Conservation (phyloP, 768 basidiomycete genomes). For the Xerocomus potaroensis region DNA sequence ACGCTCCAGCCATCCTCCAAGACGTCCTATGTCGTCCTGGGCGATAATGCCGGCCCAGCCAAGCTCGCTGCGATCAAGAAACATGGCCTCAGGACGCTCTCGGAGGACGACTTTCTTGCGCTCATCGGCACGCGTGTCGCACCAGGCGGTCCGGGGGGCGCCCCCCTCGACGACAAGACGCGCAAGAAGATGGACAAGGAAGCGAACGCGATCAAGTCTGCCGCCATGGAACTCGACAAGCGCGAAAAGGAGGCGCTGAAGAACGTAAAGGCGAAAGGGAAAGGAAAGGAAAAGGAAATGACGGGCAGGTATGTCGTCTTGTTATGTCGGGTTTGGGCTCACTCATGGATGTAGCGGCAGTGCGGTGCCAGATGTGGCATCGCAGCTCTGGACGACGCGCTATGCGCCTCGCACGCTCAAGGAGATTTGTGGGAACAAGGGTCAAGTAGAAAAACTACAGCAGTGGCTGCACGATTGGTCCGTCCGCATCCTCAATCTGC, state of each 20-base stretch:
- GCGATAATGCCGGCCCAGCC: slow-evolving; percentile 80
- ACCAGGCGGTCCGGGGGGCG: slow-evolving; percentile 31
- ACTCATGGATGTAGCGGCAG: slow-evolving; percentile 13
- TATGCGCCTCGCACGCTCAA: slow-evolving; percentile 88
- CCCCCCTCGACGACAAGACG: slow-evolving; percentile 68
- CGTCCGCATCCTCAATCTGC: slow-evolving; percentile 13
- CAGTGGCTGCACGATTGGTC: slow-evolving; percentile 89
- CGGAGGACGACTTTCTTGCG: slow-evolving; percentile 83
- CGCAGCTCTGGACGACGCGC: slow-evolving; percentile 91
- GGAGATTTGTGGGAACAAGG: slow-evolving; percentile 95
- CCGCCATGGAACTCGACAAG: slow-evolving; percentile 75
- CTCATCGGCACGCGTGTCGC: slow-evolving; percentile 74
- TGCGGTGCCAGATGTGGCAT: slow-evolving; percentile 39
- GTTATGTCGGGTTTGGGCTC: background rate
- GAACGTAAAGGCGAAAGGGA: slow-evolving; percentile 29
- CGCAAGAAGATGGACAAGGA: slow-evolving; percentile 80
- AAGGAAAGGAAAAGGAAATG: slow-evolving; percentile 8
- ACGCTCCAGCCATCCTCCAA: slow-evolving; percentile 84
- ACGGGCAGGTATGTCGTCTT: slow-evolving; percentile 17
- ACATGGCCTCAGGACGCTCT: slow-evolving; percentile 67
- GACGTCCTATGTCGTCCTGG: slow-evolving; percentile 87
- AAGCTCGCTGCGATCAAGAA: slow-evolving; percentile 88
- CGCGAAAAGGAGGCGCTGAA: slow-evolving; percentile 55
- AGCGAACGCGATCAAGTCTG: slow-evolving; percentile 63
- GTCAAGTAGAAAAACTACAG: slow-evolving; percentile 81